Base-by-base conservation (phyloP, 345 rosid genomes). In the Sisymbrium altissimum region DNA sequence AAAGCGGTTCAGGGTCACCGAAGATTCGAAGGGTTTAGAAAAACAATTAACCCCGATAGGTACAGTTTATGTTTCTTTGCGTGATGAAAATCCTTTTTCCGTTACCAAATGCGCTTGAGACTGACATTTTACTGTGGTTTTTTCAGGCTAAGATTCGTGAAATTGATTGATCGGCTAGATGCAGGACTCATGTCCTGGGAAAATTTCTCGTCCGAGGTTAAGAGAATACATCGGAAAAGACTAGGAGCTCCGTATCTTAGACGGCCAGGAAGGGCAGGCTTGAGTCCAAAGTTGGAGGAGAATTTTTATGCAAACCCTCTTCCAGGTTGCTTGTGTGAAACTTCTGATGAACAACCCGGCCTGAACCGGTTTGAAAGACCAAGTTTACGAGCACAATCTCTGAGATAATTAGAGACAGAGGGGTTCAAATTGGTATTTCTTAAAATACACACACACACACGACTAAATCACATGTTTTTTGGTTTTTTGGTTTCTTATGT, bases 1-100 rank as follows among this genome's bases (percentile, higher is more conserved):
- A 90, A 83, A 77, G 95, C 95, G 0, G 95, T 81, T 12, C 82
- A 79, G 7, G 96, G 96, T 13, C 96, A 88, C 10, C 74, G 95
- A 68, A 81, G 75, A 69, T 85, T 83, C 50, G 84, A 90, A 81
- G 93, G 95, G 25, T 88, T 89, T 46, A 74, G 85, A 54, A 87
- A 88, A 80, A 85, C 94, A 3, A 88, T 89, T 54, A 85, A 66
- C 49, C 95, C 98, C 4, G 82, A 85, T 80, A 88, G 82, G 96
- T 89, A 82, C 0, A 70, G 14, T 39, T 57, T 64, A 7, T 52
- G 5, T 72, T 58, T 50, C 56, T 35, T 35, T 49, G 57, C 18
- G 25, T 15, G 10, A 40, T 33, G 30, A 46, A 3, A 58, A 43
- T 11, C 27, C 49, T 5, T 53, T 13, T 44, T 21, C 0, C 3